Evolutionary conservation across 2,329 filamentous ascomycete genomes (phyloP), one percentile per base, ranked within the genome.

Genomic region (Fusarium sp.): DNA sequence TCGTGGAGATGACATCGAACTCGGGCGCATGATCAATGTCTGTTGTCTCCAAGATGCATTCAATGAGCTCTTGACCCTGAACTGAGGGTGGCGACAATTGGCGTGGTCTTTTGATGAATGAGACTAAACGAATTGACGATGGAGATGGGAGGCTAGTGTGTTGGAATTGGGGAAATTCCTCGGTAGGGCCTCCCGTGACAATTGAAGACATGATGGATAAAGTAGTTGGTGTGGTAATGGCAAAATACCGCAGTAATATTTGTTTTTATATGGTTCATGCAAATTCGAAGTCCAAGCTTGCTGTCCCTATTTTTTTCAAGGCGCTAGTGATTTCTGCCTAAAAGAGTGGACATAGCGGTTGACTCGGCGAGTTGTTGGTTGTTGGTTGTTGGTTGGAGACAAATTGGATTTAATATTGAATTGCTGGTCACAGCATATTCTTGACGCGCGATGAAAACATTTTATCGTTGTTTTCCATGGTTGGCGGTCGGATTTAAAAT

Each of bases 401-500:
- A 38, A 6, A 38, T 38, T 38, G 6, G 6, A 38, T 38, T 34
- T 8, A 34, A 34, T 15, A 34, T 34, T 18, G 8, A 34, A 34
- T 16, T 34, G 15, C 1, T 34, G 32, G 32, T 34, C 15, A 34
- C 18, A 18, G 15, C 32, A 34, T 27, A 27, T 27, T 27, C 25
- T 27, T 10, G 32, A 34, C 8, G 32, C 32, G 8, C 32, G 15
- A 9, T 32, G 8, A 16, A 16, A 16, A 9, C 15, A 32, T 24
- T 24, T 24, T 24, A 6, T 32, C 15, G 8, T 16, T 4, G 8
- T 34, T 34, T 8, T 34, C 16, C 4, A 18, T 16, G 32, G 15
- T 34, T 5, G 4, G 8, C 1, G 15, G 8, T 34, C 8, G 9
- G 15, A 5, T 8, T 1, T 8, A 34, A 9, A 9, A 16, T 5